Evolutionary conservation across 192 early-diverging fungal species (phyloP), one percentile per base, ranked within the genome.

Genomic region (Rhizophagus clarus): DNA sequence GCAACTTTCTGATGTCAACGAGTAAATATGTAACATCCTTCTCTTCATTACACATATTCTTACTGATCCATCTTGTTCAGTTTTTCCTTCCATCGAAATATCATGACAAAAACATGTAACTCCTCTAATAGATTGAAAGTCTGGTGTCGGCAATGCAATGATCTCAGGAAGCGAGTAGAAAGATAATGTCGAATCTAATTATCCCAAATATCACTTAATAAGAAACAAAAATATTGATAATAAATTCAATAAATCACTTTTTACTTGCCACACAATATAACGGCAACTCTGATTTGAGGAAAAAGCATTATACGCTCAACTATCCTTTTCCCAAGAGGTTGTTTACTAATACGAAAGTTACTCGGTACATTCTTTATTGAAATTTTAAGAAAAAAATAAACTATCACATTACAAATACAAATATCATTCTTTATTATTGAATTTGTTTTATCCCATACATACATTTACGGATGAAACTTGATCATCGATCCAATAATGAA

Each of bases 181-280:
- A 2, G 86, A 86, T 17, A 94, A 76, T 3, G 90, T 84, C 2
- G 89, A 86, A 81, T 96, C 94, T 94, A 80, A 49, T 56, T 61
- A 62, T 64, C 24, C 31, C 45, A 63, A 45, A 72, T 29, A 31
- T 47, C 24, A 40, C 11, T 14, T 7, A 40, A 8, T 40, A 40
- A 40, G 37, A 40, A 9, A 40, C 0, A 5, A 40, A 3, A 40
- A 40, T 8, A 40, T 40, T 37, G 5, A 40, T 40, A 40, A 40
- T 8, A 40, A 6, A 34, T 24, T 17, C 28, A 64, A n/a, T 32
- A 32, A 5, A 24, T 64, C 7, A 15, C 17, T 45, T 14, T 4
- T 75, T 26, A 71, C 81, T 81, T 90, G 92, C 94, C 94, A 70
- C 88, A 89, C 7, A 92, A 82, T 17, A 93, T 90, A 28, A 93